These are phyloP conservation scores for Solanum aculeatissimum DNA, from an alignment of 305 asterid species.

Conservation along the genomic window DNA sequence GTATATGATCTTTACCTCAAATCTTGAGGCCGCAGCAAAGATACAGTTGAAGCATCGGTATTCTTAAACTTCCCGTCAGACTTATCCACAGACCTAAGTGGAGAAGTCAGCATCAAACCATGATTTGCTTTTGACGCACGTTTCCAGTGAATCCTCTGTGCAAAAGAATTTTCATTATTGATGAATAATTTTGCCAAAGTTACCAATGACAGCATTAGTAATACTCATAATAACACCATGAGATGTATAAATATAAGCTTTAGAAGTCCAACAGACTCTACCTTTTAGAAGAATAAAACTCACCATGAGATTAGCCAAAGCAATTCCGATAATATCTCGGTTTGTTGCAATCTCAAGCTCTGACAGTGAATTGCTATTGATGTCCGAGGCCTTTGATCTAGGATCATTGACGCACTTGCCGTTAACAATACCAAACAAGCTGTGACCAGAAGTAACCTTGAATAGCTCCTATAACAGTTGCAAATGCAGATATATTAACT, in stretches of 20 bases:
- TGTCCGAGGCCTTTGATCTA: conserved; percentile 81
- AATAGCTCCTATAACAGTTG: conserved; percentile 53
- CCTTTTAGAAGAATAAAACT: conserved; percentile 17
- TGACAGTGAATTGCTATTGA: conserved; percentile 53
- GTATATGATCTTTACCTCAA: conserved; percentile 43
- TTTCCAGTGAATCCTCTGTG: conserved; percentile 83
- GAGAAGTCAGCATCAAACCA: conserved; percentile 87
- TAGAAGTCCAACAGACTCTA: neutral
- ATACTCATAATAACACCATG: neutral
- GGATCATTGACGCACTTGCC: conserved; percentile 93
- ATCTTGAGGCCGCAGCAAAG: conserved; percentile 81
- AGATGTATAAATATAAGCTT: neutral
- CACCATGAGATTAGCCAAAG: conserved; percentile 87
- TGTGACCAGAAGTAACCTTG: conserved; percentile 65
- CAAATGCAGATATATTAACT: neutral
- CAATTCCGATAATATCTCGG: conserved; percentile 77
- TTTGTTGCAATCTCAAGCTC: conserved; percentile 84
- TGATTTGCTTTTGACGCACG: conserved; percentile 66
- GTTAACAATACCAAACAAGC: conserved; percentile 71
- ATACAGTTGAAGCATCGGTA: conserved; percentile 32
- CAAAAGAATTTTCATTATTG: neutral
- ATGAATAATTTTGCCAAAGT: neutral
- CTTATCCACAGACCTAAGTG: conserved; percentile 54
- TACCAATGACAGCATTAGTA: neutral
- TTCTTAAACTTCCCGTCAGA: conserved; percentile 35